Percentiles rank a stretch among this genome's conserved stretches.
These are phyloP conservation scores for Tephrocybe sp. DNA, from an alignment of 768 basidiomycete genomes.

Conservation along the genomic window DNA sequence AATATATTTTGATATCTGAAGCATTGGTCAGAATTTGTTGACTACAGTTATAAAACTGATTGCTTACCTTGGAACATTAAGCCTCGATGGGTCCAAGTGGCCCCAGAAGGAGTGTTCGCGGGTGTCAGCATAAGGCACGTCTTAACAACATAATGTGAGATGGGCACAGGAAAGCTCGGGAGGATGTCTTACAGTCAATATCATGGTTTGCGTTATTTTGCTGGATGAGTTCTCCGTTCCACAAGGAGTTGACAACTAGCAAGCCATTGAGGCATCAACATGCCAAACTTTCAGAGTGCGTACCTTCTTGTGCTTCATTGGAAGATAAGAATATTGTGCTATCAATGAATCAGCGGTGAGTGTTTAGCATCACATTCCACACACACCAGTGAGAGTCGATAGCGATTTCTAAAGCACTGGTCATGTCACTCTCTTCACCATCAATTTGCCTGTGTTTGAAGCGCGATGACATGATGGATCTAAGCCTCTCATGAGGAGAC, in stretches of 20 bases:
- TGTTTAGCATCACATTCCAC: constrained; percentile 1
- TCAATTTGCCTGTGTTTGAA: constrained; percentile 71
- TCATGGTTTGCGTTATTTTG: constrained; percentile 69
- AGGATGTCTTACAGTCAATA: constrained; percentile 61
- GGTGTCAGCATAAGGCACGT: constrained; percentile 62
- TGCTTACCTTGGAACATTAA: constrained; percentile 84
- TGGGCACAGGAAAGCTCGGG: not conserved
- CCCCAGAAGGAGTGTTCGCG: constrained; percentile 58
- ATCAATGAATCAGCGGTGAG: not conserved
- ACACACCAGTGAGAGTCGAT: constrained; percentile 85
- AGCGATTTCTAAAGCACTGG: constrained; percentile 84
- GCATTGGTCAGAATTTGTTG: too few species aligned
- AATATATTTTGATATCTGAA: constrained; percentile 82
- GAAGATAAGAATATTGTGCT: constrained; percentile 86
- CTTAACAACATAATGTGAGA: constrained; percentile 32
- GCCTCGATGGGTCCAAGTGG: constrained; percentile 71
- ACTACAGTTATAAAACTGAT: too few species aligned
- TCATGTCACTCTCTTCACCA: constrained; percentile 70
- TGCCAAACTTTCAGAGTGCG: constrained; percentile 10
- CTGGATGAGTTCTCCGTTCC: constrained; percentile 83
- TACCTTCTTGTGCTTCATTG: constrained; percentile 79
- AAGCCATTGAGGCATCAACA: not conserved
- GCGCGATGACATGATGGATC: constrained; percentile 73
- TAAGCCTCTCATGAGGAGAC: constrained; percentile 58
- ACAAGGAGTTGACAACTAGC: constrained; percentile 75